Conservation (phyloP, 345 rosid genomes). For the Arabidopsis thaliana region DNA sequence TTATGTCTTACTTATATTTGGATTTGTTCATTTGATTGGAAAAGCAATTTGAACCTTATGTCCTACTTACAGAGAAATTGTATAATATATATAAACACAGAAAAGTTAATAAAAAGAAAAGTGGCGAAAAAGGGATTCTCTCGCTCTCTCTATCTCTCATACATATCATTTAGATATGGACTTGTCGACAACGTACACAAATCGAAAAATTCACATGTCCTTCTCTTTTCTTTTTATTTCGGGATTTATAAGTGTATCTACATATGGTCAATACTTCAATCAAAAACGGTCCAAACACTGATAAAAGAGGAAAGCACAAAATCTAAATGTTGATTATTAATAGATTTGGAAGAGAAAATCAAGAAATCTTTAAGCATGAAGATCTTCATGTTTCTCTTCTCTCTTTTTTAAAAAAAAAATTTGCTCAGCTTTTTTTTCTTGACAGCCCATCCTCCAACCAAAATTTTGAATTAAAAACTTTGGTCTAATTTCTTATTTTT, state of each 20-base stretch:
- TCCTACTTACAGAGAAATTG: background rate
- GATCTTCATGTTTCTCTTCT: constrained; percentile 40
- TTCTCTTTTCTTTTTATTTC: constrained; percentile 15
- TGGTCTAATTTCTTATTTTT: background rate
- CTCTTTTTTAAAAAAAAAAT: background rate
- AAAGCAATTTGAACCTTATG: background rate
- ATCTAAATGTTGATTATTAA: constrained; percentile 35
- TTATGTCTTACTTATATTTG: background rate
- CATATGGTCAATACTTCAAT: constrained; percentile 37
- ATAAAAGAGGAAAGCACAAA: constrained; percentile 41
- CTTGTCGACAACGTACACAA: constrained; percentile 41
- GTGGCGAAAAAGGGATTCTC: constrained; percentile 15
- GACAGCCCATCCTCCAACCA: constrained; percentile 34
- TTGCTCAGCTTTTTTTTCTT: constrained; percentile 22
- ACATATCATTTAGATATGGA: constrained; percentile 39
- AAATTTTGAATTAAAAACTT: constrained; percentile 15
- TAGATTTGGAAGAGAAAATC: constrained; percentile 38
- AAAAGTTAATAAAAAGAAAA: background rate
- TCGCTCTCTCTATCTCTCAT: constrained; percentile 18
- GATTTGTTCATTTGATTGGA: background rate
- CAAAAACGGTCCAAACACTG: constrained; percentile 39
- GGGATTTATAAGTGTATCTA: background rate
- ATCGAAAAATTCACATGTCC: constrained; percentile 38
- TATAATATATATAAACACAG: background rate
- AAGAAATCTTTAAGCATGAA: constrained; percentile 30